Percentiles rank a stretch among this genome's conserved stretches.
Conservation (phyloP, 768 basidiomycete genomes). For the Tremella yokohamensis region DNA sequence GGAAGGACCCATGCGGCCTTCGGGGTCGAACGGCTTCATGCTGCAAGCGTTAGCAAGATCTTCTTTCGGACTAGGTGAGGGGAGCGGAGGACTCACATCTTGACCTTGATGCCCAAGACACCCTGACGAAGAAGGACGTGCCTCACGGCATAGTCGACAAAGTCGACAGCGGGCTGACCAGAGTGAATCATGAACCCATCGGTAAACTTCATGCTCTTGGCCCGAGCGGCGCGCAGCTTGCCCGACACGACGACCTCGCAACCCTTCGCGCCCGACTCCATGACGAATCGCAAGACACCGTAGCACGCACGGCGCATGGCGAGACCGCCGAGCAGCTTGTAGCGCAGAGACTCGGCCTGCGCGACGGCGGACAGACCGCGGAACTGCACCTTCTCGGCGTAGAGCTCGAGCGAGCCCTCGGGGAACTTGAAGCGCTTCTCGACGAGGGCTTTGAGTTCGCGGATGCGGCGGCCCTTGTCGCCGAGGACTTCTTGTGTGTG, state of each 20-base stretch:
- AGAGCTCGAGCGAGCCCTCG: constrained; percentile 96
- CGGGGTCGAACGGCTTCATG: constrained; percentile 95
- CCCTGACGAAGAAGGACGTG: constrained; percentile 98
- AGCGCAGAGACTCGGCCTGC: constrained; percentile 95
- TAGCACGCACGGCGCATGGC: constrained; percentile 98
- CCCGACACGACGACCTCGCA: constrained; percentile 99
- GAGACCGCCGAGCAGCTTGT: constrained; percentile 99
- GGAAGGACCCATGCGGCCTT: constrained; percentile 80
- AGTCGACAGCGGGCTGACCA: constrained; percentile 94
- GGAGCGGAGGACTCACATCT: constrained; percentile 65
- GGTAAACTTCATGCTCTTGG: constrained; percentile 99
- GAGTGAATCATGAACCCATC: constrained; percentile 86
- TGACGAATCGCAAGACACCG: constrained; percentile 99
- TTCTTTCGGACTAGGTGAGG: not conserved
- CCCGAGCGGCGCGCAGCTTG: constrained; percentile 98
- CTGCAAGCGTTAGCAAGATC: constrained; percentile 52
- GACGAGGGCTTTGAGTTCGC: constrained; percentile 95
- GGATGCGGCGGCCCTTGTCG: constrained; percentile 98
- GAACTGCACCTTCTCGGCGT: constrained; percentile 98
- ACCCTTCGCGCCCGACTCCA: constrained; percentile 99
- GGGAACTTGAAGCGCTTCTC: constrained; percentile 99
- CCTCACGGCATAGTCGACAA: constrained; percentile 94
- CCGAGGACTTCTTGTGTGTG: constrained; percentile 95
- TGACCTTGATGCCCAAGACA: constrained; percentile 99
- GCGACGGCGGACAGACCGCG: constrained; percentile 97